phyloP scores from a whole-genome alignment of 345 rosid genomes.

The Anastatica hierochuntica region DNA sequence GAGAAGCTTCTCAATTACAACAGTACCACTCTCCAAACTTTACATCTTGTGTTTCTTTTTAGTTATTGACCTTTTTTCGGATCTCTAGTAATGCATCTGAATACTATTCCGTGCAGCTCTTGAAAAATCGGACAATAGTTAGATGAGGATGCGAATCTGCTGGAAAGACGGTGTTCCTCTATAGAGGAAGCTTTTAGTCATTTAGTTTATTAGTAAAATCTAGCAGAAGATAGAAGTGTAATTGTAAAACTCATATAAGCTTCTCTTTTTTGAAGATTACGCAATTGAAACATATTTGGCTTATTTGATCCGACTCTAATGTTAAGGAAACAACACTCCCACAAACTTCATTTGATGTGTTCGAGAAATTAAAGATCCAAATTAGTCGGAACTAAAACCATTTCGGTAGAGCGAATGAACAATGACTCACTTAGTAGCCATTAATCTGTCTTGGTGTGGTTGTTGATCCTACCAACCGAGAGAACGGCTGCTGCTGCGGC shows the following conservation, averaged over 20 bases:
- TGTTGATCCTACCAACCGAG: slow-evolving; percentile 48
- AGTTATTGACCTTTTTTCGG: background rate
- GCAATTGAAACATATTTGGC: slow-evolving; percentile 7
- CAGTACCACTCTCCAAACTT: slow-evolving; percentile 36
- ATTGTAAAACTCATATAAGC: too few relatives aligned
- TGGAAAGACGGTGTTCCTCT: background rate
- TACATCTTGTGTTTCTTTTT: background rate
- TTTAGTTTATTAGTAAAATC: too few relatives aligned
- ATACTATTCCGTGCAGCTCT: slow-evolving; percentile 47
- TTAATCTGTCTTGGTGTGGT: slow-evolving; percentile 39
- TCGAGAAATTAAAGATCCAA: slow-evolving; percentile 12
- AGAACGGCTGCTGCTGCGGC: slow-evolving; percentile 46
- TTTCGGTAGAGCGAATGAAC: background rate
- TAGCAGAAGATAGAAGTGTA: too few relatives aligned
- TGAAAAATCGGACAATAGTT: slow-evolving; percentile 58
- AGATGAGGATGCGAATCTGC: slow-evolving; percentile 14
- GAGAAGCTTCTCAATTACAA: slow-evolving; percentile 98
- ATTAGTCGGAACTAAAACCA: slow-evolving; percentile 20
- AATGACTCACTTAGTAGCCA: slow-evolving; percentile 49
- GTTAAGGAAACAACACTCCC: slow-evolving; percentile 8
- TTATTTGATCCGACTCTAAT: slow-evolving; percentile 4
- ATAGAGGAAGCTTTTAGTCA: too few relatives aligned
- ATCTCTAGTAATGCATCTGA: too few relatives aligned
- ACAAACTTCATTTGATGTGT: too few relatives aligned
- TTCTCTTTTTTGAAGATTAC: too few relatives aligned